Evolutionary conservation across 73 alveolate species (phyloP), one percentile per base, ranked within the genome.

Genomic region (Paramecium caudatum): DNA sequence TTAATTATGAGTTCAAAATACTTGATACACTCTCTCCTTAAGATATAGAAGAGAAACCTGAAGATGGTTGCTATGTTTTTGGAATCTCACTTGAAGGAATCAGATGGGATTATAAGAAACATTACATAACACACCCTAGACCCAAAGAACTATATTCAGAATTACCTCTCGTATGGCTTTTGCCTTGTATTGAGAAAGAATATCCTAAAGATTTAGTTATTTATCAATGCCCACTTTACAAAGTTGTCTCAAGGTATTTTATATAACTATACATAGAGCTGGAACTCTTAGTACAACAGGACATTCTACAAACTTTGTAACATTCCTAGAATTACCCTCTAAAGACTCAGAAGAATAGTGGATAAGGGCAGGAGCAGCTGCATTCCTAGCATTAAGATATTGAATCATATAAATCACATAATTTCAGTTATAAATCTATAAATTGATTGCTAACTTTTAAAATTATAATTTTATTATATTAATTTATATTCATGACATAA

Each of bases 341-440:
- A 93, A 95, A 55, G 98, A 97, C 68, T 95, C 94, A 48, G 99
- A 97, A 94, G 92, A 94, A 43, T 91, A 94, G 84, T 98, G 99
- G 99, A 94, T 98, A 61, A 93, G 94, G 80, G 99, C 99, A 4
- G 99, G 99, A 21, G 99, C 98, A 41, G 99, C 99, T 13, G 97
- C 98, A 82, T 98, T 98, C 97, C 93, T 98, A 50, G 37, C 90
- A 62, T 86, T 86, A 86, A 86, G 93, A 86, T 86, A 86, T 86
- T 86, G 93, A 86, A 65, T 55, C 23, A 55, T 55, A 55, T 55
- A 55, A n/a, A n/a, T n/a, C n/a, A n/a, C n/a, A n/a, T n/a, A n/a
- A n/a, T n/a, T n/a, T n/a, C n/a, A n/a, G n/a, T n/a, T n/a, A n/a
- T n/a, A n/a, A n/a, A n/a, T n/a, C n/a, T n/a, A n/a, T n/a, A n/a